Conservation (phyloP, 1,284 basidiomycete genomes). For the Boletellus deceptivus region DNA sequence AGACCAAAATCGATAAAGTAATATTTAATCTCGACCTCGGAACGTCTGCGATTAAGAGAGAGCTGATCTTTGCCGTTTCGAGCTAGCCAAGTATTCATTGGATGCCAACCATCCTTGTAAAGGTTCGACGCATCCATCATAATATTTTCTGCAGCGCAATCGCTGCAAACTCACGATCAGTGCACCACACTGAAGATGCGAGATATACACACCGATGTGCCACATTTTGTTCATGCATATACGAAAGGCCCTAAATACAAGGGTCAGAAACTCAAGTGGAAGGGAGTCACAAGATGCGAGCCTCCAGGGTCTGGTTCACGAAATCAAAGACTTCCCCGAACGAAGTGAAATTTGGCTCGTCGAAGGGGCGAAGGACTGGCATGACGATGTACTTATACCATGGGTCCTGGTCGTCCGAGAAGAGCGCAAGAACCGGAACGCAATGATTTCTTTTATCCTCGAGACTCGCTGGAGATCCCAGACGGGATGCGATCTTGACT, state of each 20-base stretch:
- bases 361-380: neutral
- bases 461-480: neutral
- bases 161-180: constrained; percentile 12
- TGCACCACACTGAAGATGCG: too few species aligned
- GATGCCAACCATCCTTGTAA: constrained; percentile 30
- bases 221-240: constrained; percentile 30
- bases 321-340: neutral
- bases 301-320: neutral
- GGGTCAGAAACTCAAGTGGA: neutral
- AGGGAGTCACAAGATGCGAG: neutral
- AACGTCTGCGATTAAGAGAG: constrained; percentile 5
- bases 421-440: neutral
- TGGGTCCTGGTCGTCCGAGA: neutral
- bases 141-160: constrained; percentile 27
- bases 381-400: neutral
- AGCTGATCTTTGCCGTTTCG: constrained; percentile 7
- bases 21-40: constrained; percentile 22
- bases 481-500: neutral
- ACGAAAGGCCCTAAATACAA: neutral
- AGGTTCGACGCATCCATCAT: constrained; percentile 28
- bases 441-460: neutral
- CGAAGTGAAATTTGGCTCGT: neutral
- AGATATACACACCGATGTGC: constrained; percentile 24
- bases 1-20: constrained; percentile 30
- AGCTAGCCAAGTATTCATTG: neutral